Evolutionary conservation across 768 basidiomycete genomes (phyloP).

Genomic region (Termitomyces eurrhizus): DNA sequence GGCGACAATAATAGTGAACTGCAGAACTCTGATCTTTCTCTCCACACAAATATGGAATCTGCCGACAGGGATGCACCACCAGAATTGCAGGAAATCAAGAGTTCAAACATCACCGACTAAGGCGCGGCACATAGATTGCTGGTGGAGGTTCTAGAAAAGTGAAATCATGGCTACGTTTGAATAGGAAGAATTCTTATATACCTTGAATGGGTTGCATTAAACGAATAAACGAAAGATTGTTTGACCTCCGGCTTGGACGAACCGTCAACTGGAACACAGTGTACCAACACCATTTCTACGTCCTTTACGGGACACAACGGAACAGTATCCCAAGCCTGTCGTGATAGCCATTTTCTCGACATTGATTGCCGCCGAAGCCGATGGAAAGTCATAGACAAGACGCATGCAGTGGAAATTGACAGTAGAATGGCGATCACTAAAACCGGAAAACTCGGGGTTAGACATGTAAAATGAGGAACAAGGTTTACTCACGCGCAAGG

Average conservation of each 20-base stretch:
- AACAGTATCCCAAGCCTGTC: slow-evolving; percentile 8
- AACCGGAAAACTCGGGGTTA: background rate
- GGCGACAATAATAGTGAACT: no score
- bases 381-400: slow-evolving; percentile 8
- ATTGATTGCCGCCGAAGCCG: slow-evolving; percentile 1
- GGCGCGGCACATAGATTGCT: background rate
- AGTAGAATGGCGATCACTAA: slow-evolving; percentile 13
- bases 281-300: background rate
- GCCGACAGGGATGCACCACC: no score
- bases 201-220: background rate
- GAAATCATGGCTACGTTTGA: background rate
- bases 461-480: background rate
- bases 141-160: background rate
- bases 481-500: slow-evolving; percentile 3
- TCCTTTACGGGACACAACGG: slow-evolving; percentile 4
- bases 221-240: background rate
- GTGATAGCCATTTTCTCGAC: slow-evolving; percentile 3
- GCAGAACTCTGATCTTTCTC: background rate
- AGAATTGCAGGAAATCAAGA: no score
- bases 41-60: background rate
- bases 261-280: background rate
- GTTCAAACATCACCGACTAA: background rate
- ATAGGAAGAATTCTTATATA: background rate
- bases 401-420: slow-evolving; percentile 7
- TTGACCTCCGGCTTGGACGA: background rate